Conservation (phyloP, 495 filamentous ascomycete genomes). For the Immersiella caudata region DNA sequence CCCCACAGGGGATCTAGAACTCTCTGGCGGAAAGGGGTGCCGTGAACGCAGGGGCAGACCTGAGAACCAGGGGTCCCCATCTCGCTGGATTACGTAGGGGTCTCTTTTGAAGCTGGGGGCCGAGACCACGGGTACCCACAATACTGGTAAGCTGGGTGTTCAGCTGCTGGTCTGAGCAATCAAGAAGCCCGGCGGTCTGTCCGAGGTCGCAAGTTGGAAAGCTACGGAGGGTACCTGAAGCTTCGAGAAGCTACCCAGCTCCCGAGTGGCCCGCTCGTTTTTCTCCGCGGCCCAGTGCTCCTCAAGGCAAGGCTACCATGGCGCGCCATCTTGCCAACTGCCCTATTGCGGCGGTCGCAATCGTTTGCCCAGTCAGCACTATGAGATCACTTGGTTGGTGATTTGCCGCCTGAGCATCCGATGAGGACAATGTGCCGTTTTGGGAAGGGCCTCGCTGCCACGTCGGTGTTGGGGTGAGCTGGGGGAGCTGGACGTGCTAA, state of each 20-base stretch:
- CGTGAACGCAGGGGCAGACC: background rate
- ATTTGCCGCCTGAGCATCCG: background rate
- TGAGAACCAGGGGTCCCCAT: slow-evolving; percentile 1
- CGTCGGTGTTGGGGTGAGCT: background rate
- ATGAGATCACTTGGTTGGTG: background rate
- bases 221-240: no score
- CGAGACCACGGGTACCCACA: background rate
- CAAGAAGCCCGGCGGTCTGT: no score
- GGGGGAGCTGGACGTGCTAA: background rate
- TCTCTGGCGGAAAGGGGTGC: background rate
- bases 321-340: background rate
- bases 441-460: background rate
- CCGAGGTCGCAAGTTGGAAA: no score
- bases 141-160: background rate
- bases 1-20: background rate
- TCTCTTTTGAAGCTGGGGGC: background rate
- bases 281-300: background rate
- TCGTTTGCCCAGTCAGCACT: background rate
- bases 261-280: background rate
- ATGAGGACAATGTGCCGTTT: background rate
- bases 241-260: no score
- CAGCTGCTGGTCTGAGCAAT: background rate
- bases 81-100: background rate
- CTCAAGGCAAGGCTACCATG: background rate
- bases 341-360: background rate